Conservation (phyloP, 257 asterid genomes). For the Solanum pennellii region DNA sequence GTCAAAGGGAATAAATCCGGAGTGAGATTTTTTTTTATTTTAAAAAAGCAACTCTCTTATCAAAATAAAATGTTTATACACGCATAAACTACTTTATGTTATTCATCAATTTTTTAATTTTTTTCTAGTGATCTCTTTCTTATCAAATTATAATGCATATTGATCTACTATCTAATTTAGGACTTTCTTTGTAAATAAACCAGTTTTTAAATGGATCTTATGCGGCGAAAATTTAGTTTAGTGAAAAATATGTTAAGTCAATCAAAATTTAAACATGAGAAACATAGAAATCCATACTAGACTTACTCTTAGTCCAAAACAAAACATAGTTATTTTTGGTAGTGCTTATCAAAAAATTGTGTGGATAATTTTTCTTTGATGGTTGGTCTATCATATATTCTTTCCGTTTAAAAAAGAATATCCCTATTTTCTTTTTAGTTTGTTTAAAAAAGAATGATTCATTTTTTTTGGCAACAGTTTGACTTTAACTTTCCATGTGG, state of each 20-base stretch:
- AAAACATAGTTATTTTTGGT: background rate
- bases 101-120: background rate
- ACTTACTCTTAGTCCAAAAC: background rate
- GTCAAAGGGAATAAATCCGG: background rate
- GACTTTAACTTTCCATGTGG: too few species aligned
- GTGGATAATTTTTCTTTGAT: background rate
- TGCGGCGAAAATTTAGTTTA: background rate
- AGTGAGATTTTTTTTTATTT: background rate
- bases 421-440: too few species aligned
- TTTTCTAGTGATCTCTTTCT: background rate
- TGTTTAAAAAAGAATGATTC: too few species aligned
- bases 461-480: too few species aligned
- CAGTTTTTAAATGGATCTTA: background rate
- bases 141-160: background rate
- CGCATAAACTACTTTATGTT: background rate
- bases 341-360: background rate
- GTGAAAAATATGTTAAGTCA: background rate
- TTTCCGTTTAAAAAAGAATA: accelerated
- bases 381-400: too few species aligned
- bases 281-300: background rate
- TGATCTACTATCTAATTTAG: background rate
- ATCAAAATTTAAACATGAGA: background rate
- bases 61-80: too few species aligned
- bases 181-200: background rate
- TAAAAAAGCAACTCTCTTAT: background rate